phyloP scores from a whole-genome alignment of 495 filamentous ascomycete species.

The Lasiosphaeria miniovina region DNA sequence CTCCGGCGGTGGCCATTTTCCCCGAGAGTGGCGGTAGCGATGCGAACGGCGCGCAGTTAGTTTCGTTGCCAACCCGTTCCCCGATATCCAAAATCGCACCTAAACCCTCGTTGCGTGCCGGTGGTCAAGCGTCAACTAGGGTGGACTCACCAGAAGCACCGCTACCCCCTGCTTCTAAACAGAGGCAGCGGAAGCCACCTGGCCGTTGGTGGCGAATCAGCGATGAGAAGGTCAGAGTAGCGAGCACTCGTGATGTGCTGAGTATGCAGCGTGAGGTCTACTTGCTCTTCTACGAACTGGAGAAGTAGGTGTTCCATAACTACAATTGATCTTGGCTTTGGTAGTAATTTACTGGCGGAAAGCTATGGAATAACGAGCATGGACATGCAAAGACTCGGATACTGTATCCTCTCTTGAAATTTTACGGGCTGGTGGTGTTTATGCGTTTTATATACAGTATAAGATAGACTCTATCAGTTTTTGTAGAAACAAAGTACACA shows the following conservation, averaged over 20 bases:
- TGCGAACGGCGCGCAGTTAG: slow-evolving; percentile 40
- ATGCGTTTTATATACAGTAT: too few species aligned
- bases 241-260: slow-evolving; percentile 85
- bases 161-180: slow-evolving; percentile 15
- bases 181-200: slow-evolving; percentile 58
- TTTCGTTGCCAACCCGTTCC: slow-evolving; percentile 41
- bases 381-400: too few species aligned
- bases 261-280: slow-evolving; percentile 96
- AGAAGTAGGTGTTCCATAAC: slow-evolving; percentile 25
- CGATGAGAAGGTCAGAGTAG: slow-evolving; percentile 93
- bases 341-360: too few species aligned
- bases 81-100: slow-evolving; percentile 39
- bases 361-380: too few species aligned
- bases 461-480: too few species aligned
- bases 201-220: slow-evolving; percentile 97
- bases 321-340: not conserved
- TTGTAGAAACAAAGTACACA: not conserved
- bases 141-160: not conserved
- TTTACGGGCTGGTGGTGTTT: too few species aligned
- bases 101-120: slow-evolving; percentile 16
- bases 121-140: slow-evolving; percentile 11
- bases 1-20: too few species aligned
- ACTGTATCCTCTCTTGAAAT: too few species aligned
- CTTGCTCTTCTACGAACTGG: slow-evolving; percentile 90
- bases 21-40: slow-evolving; percentile 17